Percentiles rank a stretch among this genome's conserved stretches.
Conservation (phyloP, 805 yeast genomes). For the Candida xyloterini region DNA sequence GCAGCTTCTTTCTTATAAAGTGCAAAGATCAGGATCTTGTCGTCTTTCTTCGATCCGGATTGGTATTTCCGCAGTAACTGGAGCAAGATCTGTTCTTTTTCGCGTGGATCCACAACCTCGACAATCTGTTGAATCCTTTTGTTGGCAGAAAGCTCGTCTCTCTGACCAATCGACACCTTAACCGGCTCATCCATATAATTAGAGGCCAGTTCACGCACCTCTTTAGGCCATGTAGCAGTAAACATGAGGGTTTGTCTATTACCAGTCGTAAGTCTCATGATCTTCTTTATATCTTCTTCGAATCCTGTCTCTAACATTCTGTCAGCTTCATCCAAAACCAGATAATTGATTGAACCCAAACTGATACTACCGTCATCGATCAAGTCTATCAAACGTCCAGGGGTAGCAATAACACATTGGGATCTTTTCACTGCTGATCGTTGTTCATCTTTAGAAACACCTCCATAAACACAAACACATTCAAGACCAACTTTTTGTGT, state of each 20-base stretch:
- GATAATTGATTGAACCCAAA: conserved; percentile 63
- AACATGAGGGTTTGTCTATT: conserved; percentile 93
- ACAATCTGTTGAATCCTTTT: conserved; percentile 91
- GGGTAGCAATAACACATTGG: conserved; percentile 91
- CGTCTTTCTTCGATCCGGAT: conserved; percentile 58
- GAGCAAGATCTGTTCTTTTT: conserved; percentile 74
- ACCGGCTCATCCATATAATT: conserved; percentile 84
- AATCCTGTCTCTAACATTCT: conserved; percentile 98
- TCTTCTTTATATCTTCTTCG: conserved; percentile 89
- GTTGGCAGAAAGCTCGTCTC: conserved; percentile 92
- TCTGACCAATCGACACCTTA: conserved; percentile 87
- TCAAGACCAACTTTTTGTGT: conserved; percentile 59
- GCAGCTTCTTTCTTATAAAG: conserved; percentile 95
- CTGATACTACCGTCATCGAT: conserved; percentile 83
- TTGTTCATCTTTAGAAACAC: conserved; percentile 95
- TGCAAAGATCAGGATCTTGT: conserved; percentile 88
- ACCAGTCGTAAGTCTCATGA: conserved; percentile 57
- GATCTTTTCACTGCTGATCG: conserved; percentile 62
- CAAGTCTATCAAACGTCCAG: conserved; percentile 93
- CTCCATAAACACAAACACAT: conserved; percentile 91
- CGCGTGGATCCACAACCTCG: conserved; percentile 81
- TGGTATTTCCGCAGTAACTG: conserved; percentile 74
- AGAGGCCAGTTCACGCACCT: conserved; percentile 88
- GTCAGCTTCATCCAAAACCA: conserved; percentile 96
- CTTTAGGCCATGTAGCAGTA: conserved; percentile 99